Conservation (phyloP, 1,139 yeast species). For the Lodderomyces parapsilosis region DNA sequence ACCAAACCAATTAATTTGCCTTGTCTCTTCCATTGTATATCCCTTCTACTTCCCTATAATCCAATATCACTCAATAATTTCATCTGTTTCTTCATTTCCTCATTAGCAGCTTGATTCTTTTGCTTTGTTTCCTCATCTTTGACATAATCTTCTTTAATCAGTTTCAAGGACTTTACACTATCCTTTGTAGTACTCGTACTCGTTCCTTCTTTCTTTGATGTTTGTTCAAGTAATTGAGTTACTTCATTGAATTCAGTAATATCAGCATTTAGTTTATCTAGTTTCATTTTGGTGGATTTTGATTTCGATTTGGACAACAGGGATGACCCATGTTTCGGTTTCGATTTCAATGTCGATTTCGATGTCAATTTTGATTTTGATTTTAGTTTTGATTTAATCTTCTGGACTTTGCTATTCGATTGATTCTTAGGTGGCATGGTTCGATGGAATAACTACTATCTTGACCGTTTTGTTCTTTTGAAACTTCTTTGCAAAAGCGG, state of each 20-base stretch:
- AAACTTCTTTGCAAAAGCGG: neutral
- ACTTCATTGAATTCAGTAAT: slow-evolving; percentile 38
- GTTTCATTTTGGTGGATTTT: slow-evolving; percentile 38
- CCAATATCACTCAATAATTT: slow-evolving; percentile 58
- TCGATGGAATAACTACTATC: too few relatives aligned
- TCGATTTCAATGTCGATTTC: too few relatives aligned
- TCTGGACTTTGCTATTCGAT: slow-evolving; percentile 4
- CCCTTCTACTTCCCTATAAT: slow-evolving; percentile 21
- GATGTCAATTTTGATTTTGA: slow-evolving; percentile 6
- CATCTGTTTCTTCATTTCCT: slow-evolving; percentile 55
- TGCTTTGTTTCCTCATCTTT: slow-evolving; percentile 37
- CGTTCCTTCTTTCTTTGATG: slow-evolving; percentile 9
- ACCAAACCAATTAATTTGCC: too few relatives aligned
- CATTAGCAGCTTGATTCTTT: slow-evolving; percentile 44
- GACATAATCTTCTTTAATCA: slow-evolving; percentile 42
- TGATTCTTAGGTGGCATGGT: neutral
- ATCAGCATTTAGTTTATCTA: slow-evolving; percentile 44
- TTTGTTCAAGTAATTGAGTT: slow-evolving; percentile 19
- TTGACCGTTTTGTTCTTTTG: too few relatives aligned
- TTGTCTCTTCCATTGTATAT: too few relatives aligned
- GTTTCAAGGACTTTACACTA: slow-evolving; percentile 27
- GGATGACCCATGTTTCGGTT: neutral
- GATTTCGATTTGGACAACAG: slow-evolving; percentile 21
- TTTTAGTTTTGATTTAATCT: slow-evolving; percentile 2
- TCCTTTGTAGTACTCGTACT: slow-evolving; percentile 10